Percentiles rank a stretch among this genome's conserved stretches.
phyloP scores from a whole-genome alignment of 352 stramenopile species.

The Globisporangium cylindrosporum region DNA sequence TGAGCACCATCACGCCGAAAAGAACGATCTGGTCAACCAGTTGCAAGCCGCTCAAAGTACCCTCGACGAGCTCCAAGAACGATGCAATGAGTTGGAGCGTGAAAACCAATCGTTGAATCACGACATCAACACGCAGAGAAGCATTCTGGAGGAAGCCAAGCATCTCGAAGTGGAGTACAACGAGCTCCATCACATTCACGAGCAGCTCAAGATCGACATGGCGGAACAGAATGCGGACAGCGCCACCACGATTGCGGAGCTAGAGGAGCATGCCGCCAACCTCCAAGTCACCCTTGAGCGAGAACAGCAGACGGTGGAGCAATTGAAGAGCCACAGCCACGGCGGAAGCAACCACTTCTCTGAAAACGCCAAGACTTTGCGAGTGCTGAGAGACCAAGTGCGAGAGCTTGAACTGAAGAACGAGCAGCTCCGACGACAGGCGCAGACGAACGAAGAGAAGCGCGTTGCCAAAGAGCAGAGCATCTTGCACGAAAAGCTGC shows the following conservation, averaged over 20 bases:
- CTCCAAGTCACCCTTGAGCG: conserved; percentile 60
- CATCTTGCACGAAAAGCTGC: conserved; percentile 47
- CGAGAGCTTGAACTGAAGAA: conserved; percentile 34
- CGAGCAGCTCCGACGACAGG: conserved; percentile 31
- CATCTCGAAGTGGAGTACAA: conserved; percentile 25
- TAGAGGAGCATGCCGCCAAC: conserved; percentile 54
- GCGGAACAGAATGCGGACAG: conserved; percentile 30
- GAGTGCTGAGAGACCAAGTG: conserved; percentile 17
- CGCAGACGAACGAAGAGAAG: conserved; percentile 36
- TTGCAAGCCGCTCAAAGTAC: conserved; percentile 24
- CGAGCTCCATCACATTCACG: conserved; percentile 32
- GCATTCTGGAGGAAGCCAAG: conserved; percentile 17
- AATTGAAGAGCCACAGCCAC: conserved; percentile 41
- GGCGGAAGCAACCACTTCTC: conserved; percentile 27
- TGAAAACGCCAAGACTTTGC: conserved; percentile 20
- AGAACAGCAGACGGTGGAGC: conserved; percentile 43
- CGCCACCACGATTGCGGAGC: conserved; percentile 25
- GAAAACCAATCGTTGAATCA: conserved; percentile 40
- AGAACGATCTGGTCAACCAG: conserved; percentile 25
- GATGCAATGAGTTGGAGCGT: conserved; percentile 39
- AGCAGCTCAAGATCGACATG: conserved; percentile 38
- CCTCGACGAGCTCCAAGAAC: conserved; percentile 22
- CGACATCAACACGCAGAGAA: conserved; percentile 21
- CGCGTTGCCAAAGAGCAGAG: conserved; percentile 41
- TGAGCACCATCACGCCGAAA: conserved; percentile 23